Base-by-base conservation (phyloP, 2,329 filamentous ascomycete genomes). In the Fusarium nurragi region DNA sequence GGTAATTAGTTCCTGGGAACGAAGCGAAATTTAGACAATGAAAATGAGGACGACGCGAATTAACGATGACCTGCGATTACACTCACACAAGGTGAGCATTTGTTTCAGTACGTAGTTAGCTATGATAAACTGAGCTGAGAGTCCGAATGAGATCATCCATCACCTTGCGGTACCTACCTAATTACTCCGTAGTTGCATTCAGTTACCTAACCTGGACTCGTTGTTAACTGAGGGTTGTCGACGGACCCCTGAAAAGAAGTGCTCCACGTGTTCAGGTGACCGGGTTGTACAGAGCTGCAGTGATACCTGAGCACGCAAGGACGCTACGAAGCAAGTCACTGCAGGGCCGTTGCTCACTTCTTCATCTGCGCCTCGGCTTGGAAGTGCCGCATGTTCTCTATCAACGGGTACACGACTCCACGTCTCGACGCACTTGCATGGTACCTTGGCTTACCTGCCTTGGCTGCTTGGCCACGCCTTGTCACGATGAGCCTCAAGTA, bases 201-300 rank as follows among this genome's bases (percentile, higher is more conserved):
- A 60, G 48, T 32, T 49, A 34, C 32, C 32, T 34, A 61, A 61
- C 56, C 57, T 61, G 32, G 57, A 56, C 38, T 46, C 23, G 21
- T 34, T 26, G 34, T 46, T 30, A 30, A 37, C 50, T 64, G 40
- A 41, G 44, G 44, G 54, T 54, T 40, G 38, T 59, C 47, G 43
- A 46, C 25, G 49, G 40, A 53, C 52, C 52, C 63, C 57, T 56
- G 58, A 45, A 66, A 63, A 54, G n/a, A 47, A 55, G 48, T 22
- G 38, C 28, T 52, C 64, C 64, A 67, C 64, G 59, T 67, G 64
- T 54, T 48, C 60, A 46, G 34, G 46, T 50, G 43, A 67, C 60
- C 50, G 12, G 54, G 64, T 53, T 56, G 19, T 34, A 30, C 16
- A 61, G 41, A 50, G 41, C 58, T 64, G 54, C 54, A 55, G 48